Base-by-base conservation (phyloP, 1,139 yeast species). In the Chernovozyma sophiae-reginae region DNA sequence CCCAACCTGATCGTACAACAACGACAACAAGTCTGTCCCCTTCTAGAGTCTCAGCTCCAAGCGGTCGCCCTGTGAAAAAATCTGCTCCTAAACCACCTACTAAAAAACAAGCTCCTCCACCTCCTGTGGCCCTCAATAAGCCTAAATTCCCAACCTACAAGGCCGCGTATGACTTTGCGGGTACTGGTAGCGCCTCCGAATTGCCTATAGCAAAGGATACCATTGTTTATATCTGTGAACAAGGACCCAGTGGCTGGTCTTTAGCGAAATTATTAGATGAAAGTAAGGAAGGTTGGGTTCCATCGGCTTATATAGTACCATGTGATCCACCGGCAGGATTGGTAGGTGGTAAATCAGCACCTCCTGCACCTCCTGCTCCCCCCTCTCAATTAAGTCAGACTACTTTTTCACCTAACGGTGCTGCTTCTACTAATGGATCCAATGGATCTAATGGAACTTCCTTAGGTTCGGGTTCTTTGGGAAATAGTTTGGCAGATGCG, bases 201-300 rank as follows among this genome's bases (percentile, higher is more conserved):
- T 70, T 90, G 43, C 87, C 96, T 7, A 71, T 92, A 35, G 62
- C 71, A 14, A 83, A 82, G 50, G 96, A 85, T 44, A 85, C 86
- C 34, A 64, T 86, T 32, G 80, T 90, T 30, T 78, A 81, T 43
- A 78, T 90, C 32, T 68, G 82, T 6, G 79, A 73, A 51, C 75
- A 81, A 44, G 86, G 81, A 44, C 75, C 78, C 25, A 86, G 86
- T 51, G 97, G 96, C 3, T 90, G 97, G 97, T 90, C 95, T 46
- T 68, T 92, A 43, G 97, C 89, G 4, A 86, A 84, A 56, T 70
- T 79, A 16, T 60, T 82, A 43, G 90, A 85, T 50, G 92, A 85
- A 33, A 56, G 81, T 2, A 76, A 68, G 39, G 95, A 90, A 59
- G 99, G 98, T 3, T 94, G 98, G 98, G 92, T 95, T 10, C 99